Evolutionary conservation across 345 rosid genomes (phyloP).

Genomic region (Eucalyptus regnans): DNA sequence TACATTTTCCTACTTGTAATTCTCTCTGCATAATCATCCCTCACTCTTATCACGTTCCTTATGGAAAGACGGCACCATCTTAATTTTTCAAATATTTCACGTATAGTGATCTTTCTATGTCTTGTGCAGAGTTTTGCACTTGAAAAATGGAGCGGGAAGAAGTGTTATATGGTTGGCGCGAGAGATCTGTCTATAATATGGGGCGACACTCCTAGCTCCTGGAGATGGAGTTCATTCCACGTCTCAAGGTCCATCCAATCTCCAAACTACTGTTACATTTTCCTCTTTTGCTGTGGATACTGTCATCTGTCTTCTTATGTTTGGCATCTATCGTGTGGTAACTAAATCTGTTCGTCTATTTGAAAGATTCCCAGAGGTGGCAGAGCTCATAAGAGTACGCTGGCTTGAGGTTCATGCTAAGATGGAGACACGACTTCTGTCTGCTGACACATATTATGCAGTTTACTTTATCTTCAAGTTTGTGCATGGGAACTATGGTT

Average conservation of each 20-base stretch:
- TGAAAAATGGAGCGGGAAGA: conserved; percentile 19
- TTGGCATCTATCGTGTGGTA: neutral
- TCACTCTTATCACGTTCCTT: neutral
- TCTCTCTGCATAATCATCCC: neutral
- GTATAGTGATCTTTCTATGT: neutral
- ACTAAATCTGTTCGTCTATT: no score
- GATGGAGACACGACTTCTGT: no score
- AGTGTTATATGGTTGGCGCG: conserved; percentile 15
- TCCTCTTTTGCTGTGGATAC: neutral
- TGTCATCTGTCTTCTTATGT: neutral
- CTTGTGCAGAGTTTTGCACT: conserved; percentile 9
- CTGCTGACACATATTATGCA: no score
- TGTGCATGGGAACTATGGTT: no score
- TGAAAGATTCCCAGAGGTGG: no score
- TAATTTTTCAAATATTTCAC: neutral
- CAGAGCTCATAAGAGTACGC: no score
- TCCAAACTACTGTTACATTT: neutral
- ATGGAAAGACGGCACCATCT: neutral
- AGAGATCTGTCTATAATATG: conserved; percentile 2
- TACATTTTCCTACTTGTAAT: neutral
- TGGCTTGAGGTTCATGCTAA: no score
- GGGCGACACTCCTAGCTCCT: neutral
- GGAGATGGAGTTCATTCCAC: conserved; percentile 1
- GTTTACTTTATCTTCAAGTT: no score
- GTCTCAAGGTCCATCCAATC: conserved; percentile 4